Percentiles rank a stretch among this genome's conserved stretches.
phyloP scores from a whole-genome alignment of 83 land plant genomes.

The Picea abies region DNA sequence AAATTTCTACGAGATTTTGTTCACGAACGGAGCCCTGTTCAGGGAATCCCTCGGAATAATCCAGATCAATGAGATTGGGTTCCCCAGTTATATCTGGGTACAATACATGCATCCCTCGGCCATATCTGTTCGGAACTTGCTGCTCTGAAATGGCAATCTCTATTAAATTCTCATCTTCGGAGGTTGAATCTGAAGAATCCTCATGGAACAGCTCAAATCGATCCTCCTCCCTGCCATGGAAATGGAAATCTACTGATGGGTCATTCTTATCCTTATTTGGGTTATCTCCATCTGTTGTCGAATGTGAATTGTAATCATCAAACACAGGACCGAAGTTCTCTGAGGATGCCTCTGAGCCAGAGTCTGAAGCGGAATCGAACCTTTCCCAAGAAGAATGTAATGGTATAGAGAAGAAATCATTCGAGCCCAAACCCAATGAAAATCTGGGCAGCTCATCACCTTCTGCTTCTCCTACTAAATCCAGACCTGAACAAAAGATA shows the following conservation, averaged over 20 bases:
- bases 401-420: neutral
- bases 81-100: neutral
- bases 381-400: neutral
- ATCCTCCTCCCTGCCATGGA: neutral
- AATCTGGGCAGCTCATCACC: neutral
- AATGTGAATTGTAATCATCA: neutral
- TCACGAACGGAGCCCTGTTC: neutral
- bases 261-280: neutral
- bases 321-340: constrained; percentile 2
- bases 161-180: constrained; percentile 11
- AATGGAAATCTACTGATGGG: neutral
- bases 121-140: neutral
- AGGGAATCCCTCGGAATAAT: neutral
- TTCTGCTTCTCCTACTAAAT: neutral
- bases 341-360: constrained; percentile 10
- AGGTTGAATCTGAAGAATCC: neutral
- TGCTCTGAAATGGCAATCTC: constrained; percentile 1
- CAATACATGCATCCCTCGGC: neutral
- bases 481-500: no score
- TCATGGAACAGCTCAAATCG: neutral
- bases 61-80: constrained; percentile 12
- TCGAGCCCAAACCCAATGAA: neutral
- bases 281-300: no score
- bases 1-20: neutral
- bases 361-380: constrained; percentile 17